These are phyloP conservation scores for Mycena crocata DNA, from an alignment of 768 basidiomycete genomes.

Conservation along the genomic window DNA sequence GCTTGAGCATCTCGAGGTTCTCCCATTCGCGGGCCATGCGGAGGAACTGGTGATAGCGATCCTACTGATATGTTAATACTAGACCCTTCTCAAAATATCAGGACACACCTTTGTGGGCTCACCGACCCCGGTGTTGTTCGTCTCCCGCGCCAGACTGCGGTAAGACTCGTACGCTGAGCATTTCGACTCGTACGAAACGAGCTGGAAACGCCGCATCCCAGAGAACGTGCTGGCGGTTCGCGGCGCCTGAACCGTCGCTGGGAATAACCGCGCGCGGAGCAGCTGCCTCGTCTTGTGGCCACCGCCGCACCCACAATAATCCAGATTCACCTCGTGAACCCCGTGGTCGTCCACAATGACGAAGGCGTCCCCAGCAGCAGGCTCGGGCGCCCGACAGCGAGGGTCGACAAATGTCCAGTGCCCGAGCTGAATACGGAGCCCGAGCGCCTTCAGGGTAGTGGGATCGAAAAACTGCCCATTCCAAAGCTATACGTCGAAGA, in stretches of 20 bases:
- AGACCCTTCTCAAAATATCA: too few species aligned
- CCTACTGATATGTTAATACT: neutral
- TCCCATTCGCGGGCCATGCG: conserved; percentile 33
- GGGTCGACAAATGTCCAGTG: conserved; percentile 8
- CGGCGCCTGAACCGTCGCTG: conserved; percentile 29
- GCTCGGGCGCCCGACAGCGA: conserved; percentile 7
- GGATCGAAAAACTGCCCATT: conserved; percentile 14
- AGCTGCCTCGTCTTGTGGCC: conserved; percentile 20
- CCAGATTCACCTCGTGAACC: conserved; percentile 23
- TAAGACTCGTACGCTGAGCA: conserved; percentile 36
- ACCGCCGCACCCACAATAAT: conserved; percentile 31
- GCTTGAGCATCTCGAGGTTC: conserved; percentile 35
- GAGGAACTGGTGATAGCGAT: conserved; percentile 30
- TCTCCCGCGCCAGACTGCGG: conserved; percentile 24
- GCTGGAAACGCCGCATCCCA: conserved; percentile 26
- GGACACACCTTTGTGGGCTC: too few species aligned
- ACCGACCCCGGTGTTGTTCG: conserved; percentile 26
- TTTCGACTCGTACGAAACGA: conserved; percentile 28
- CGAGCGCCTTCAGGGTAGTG: conserved; percentile 17
- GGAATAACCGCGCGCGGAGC: conserved; percentile 24
- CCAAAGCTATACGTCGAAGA: conserved; percentile 13
- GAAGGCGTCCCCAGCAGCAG: conserved; percentile 16
- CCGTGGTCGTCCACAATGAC: conserved; percentile 25
- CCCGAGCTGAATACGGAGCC: conserved; percentile 32
- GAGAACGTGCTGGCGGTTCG: conserved; percentile 27